A percentile compares a stretch with the other conserved stretches of the same genome.
phyloP scores from a whole-genome alignment of 1,284 basidiomycete species.

The Moesziomyces antarcticus region DNA sequence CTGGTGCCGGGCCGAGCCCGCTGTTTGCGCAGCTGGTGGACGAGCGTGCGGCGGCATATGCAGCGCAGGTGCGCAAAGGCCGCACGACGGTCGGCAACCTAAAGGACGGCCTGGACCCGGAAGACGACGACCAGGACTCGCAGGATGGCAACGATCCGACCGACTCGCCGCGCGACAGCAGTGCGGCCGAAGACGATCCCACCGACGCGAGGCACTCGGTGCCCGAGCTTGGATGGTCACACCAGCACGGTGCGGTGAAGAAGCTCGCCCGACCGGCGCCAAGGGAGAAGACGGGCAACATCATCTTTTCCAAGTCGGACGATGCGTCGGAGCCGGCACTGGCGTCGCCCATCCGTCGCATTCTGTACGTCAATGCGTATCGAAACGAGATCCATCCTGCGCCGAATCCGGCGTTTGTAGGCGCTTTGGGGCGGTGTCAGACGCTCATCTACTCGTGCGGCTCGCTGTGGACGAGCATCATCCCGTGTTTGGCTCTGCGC shows the following conservation, averaged over 20 bases:
- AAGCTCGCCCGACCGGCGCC: not conserved
- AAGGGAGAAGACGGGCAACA: slow-evolving; percentile 71
- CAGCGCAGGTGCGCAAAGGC: slow-evolving; percentile 24
- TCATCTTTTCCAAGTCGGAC: slow-evolving; percentile 75
- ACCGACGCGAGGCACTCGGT: not conserved
- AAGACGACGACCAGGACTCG: slow-evolving; percentile 50
- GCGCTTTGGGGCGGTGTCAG: slow-evolving; percentile 75
- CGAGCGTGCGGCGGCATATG: slow-evolving; percentile 34
- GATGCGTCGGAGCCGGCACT: slow-evolving; percentile 68
- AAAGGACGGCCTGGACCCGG: slow-evolving; percentile 56
- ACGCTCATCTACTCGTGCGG: slow-evolving; percentile 88
- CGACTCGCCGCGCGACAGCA: slow-evolving; percentile 22
- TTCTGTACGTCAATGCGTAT: slow-evolving; percentile 87
- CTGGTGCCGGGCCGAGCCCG: slow-evolving; percentile 19
- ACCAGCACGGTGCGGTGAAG: not conserved
- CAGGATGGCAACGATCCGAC: slow-evolving; percentile 32
- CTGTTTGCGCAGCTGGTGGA: slow-evolving; percentile 30
- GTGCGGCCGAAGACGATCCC: slow-evolving; percentile 20
- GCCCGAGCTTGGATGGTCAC: no score
- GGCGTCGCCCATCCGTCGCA: slow-evolving; percentile 68
- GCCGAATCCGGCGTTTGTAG: slow-evolving; percentile 84
- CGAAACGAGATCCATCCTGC: slow-evolving; percentile 81
- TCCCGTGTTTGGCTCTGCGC: slow-evolving; percentile 87
- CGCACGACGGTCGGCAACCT: slow-evolving; percentile 50
- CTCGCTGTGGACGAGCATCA: slow-evolving; percentile 87